Base-by-base conservation (phyloP, 2,329 filamentous ascomycete species). In the Hypoxylon sp. region DNA sequence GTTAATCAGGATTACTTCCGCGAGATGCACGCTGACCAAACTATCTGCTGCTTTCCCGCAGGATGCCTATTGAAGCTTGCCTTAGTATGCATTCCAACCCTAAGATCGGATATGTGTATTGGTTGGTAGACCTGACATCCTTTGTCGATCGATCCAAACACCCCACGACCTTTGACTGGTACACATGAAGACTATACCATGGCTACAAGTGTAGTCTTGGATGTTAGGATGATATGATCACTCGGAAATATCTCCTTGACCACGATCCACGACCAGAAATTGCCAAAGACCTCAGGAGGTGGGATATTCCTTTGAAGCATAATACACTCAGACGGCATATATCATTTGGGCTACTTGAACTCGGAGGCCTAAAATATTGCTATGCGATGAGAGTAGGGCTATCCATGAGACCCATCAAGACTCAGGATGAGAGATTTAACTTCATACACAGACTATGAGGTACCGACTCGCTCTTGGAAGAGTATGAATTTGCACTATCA, bases 1-100 rank as follows among this genome's bases (percentile, higher is more conserved):
- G 30, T 68, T 36, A 65, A 70, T 68, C 51, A 55, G 65, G 59
- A 65, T 63, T 65, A 17, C 68, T 68, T 65, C 68, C 68, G 61
- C 59, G 61, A 48, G 38, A 68, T 51, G 59, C 58, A 65, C 14
- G 60, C 60, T 58, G 65, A 46, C 43, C 57, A 60, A 62, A 38
- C 43, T 38, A 45, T 58, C 55, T 51, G 60, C 63, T 53, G 66
- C 56, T 62, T 64, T 69, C 65, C 68, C 68, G 62, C 65, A 67
- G 49, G 55, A 57, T 62, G 53, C 46, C 57, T 25, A 17, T 67
- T 28, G 58, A 64, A 59, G 51, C 57, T 56, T 67, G 55, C 45
- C 51, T 43, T 50, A 30, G 43, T 64, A 64, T 67, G 63, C 65
- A 60, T 67, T 61, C 63, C 60, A 57, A 66, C 61, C 62, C 59